Evolutionary conservation across 2,329 filamentous ascomycete species (phyloP), one percentile per base, ranked within the genome.

Genomic region (Arthrobotrys iridis): DNA sequence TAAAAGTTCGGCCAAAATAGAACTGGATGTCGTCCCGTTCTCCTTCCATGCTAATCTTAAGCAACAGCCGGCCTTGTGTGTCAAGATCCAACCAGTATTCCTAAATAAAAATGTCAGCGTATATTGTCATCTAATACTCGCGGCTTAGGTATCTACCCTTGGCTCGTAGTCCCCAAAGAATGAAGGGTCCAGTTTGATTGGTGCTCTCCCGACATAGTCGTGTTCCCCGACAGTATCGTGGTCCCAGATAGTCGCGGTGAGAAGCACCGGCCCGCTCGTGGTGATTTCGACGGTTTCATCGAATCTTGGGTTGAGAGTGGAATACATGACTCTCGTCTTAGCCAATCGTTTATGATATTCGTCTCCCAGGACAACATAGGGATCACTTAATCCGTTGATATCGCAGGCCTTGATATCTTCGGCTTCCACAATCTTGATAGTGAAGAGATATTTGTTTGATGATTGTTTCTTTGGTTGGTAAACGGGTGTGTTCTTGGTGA

Each of bases 381-480:
- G 95, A 83, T 99, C 95, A 81, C 94, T 98, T 77, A 91, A 88
- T 35, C 95, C 95, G 79, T 92, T 96, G 79, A 96, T 90, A 82
- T 99, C 95, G 81, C 95, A 98, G n/a, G 95, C 93, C 83, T 98
- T 98, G 79, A 99, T 85, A 80, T 99, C 95, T 83, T 99, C 95
- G 6, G 92, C 95, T 83, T 99, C 95, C 24, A 99, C 93, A 72
- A 99, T 93, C 84, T 99, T 99, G 83, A 99, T 93, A 0, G 95
- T 98, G 83, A 99, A 99, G 65, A 97, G 93, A 81, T 96, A 98
- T 81, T 96, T 97, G 77, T 89, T 91, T 43, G 90, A 88, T 79
- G 89, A 90, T 67, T 87, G 85, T 80, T 86, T 86, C 74, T 88
- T 87, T n/a, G 89, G 88, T 62, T 88, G 85, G 24, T 76, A 66